A percentile compares a stretch with the other conserved stretches of the same genome.
phyloP scores from a whole-genome alignment of 331 rosid genomes.

The Dryas integrifolia region DNA sequence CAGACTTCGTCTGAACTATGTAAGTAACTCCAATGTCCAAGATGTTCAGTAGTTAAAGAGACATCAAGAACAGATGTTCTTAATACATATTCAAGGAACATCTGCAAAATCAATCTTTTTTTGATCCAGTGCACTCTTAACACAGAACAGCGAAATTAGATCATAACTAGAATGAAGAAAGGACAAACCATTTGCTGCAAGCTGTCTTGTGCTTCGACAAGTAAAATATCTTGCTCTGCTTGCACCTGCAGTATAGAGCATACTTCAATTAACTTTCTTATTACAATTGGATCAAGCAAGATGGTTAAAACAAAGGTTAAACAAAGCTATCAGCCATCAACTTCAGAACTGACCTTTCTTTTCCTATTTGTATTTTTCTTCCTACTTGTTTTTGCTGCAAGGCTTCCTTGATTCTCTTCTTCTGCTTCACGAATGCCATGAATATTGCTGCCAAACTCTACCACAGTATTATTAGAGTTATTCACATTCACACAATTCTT shows the following conservation, averaged over 20 bases:
- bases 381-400: conserved; percentile 39
- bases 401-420: conserved; percentile 44
- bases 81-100: neutral
- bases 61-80: neutral
- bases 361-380: conserved; percentile 42
- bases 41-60: neutral
- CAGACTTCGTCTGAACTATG: neutral
- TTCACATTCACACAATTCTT: conserved; percentile 51
- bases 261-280: neutral
- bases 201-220: conserved; percentile 39
- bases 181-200: conserved; percentile 46
- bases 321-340: conserved; percentile 14
- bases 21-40: neutral
- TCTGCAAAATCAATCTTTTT: conserved; percentile 5
- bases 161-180: conserved; percentile 3
- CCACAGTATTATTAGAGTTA: conserved; percentile 35
- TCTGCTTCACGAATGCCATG: conserved; percentile 34
- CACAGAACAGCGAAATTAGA: neutral
- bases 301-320: neutral
- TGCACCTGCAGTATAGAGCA: conserved; percentile 36
- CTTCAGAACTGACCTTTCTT: conserved; percentile 40
- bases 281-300: neutral
- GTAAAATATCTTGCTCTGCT: conserved; percentile 33
- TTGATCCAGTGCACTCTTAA: neutral
- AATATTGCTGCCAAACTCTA: conserved; percentile 35